phyloP scores from a whole-genome alignment of 129 eudicot genomes.

The Calendula officinalis region DNA sequence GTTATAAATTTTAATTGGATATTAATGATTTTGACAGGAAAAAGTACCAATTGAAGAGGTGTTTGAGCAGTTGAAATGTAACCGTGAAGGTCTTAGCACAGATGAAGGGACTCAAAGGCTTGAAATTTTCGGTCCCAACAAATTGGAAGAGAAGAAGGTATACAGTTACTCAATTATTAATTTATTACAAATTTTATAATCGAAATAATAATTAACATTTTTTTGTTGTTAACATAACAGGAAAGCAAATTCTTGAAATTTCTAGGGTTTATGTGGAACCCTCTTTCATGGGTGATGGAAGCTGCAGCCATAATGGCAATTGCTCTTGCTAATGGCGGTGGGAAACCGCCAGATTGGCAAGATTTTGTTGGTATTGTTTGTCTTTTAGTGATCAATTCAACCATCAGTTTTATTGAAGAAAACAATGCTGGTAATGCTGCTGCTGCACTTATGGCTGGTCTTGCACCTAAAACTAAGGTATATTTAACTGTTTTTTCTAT shows the following conservation, averaged over 20 bases:
- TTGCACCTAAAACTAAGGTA: slow-evolving; percentile 84
- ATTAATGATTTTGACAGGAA: slow-evolving; percentile 32
- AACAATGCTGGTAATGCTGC: slow-evolving; percentile 84
- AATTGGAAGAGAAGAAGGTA: slow-evolving; percentile 60
- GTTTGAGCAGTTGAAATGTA: slow-evolving; percentile 61
- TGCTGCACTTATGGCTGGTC: slow-evolving; percentile 82
- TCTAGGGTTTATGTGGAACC: slow-evolving; percentile 84
- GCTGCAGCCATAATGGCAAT: slow-evolving; percentile 81
- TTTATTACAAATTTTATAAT: not conserved
- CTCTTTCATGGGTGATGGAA: slow-evolving; percentile 80
- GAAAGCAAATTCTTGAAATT: slow-evolving; percentile 76
- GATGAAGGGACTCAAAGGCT: slow-evolving; percentile 51
- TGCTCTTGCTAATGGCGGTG: slow-evolving; percentile 63
- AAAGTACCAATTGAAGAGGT: slow-evolving; percentile 67
- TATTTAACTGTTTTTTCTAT: not conserved
- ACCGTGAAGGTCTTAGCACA: slow-evolving; percentile 49
- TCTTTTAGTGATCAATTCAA: slow-evolving; percentile 63
- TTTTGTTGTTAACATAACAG: slow-evolving; percentile 21
- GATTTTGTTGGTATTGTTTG: slow-evolving; percentile 64
- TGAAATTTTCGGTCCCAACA: slow-evolving; percentile 62
- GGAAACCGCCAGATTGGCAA: slow-evolving; percentile 80
- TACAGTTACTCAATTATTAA: not conserved
- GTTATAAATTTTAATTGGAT: too few species aligned
- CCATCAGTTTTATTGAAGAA: slow-evolving; percentile 80
- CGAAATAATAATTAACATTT: not conserved